Evolutionary conservation across 805 yeast species (phyloP).

Genomic region (Candida lessepsii): DNA sequence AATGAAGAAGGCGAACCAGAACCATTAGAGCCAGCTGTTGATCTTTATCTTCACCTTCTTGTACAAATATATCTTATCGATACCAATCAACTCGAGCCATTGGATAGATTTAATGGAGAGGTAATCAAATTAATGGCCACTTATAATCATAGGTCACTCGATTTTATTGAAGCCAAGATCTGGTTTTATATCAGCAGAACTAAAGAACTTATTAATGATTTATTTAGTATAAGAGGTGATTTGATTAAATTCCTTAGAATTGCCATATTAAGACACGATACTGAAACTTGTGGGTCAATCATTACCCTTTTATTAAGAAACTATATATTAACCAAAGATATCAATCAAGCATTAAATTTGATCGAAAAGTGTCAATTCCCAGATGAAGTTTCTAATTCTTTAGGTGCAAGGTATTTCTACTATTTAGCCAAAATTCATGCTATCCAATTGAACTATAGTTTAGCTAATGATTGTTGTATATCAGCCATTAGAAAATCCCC

Average conservation of each 20-base stretch:
- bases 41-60: constrained; percentile 73
- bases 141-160: constrained; percentile 80
- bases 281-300: constrained; percentile 84
- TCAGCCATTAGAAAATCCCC: constrained; percentile 98
- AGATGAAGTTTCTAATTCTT: constrained; percentile 77
- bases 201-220: constrained; percentile 58
- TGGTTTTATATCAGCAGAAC: constrained; percentile 90
- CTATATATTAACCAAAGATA: constrained; percentile 74
- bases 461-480: constrained; percentile 84
- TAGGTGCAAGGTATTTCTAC: constrained; percentile 88
- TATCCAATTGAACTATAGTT: constrained; percentile 86
- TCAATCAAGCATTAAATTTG: constrained; percentile 83
- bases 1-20: constrained; percentile 11
- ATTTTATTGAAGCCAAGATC: constrained; percentile 80
- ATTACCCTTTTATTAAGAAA: constrained; percentile 83
- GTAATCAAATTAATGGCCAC: constrained; percentile 54
- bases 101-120: constrained; percentile 53
- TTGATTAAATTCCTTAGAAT: constrained; percentile 77
- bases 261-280: constrained; percentile 87
- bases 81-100: constrained; percentile 44
- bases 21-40: constrained; percentile 68
- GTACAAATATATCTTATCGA: constrained; percentile 78
- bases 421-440: constrained; percentile 89
- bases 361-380: constrained; percentile 91
- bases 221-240: constrained; percentile 62